phyloP scores from a whole-genome alignment of 345 rosid genomes.

The Arabidopsis thaliana region TAIR10.1 NC_003075.7:2818501-2819000 shows the following conservation, averaged over 20 bases:
- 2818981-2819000: neutral
- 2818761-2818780: conserved; percentile 43
- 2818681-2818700: conserved; percentile 9
- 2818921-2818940: conserved; percentile 56
- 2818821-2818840: conserved; percentile 57
- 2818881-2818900: conserved; percentile 46
- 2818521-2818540: neutral
- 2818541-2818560: neutral
- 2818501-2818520: neutral
- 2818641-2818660: conserved; percentile 21
- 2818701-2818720: conserved; percentile 29
- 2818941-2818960: conserved; percentile 61
- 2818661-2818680: conserved; percentile 23
- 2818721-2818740: conserved; percentile 48
- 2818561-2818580: neutral
- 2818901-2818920: conserved; percentile 54
- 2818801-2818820: conserved; percentile 53
- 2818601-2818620: conserved; percentile 1
- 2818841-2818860: conserved; percentile 49
- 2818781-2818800: conserved; percentile 33
- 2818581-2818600: neutral
- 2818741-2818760: conserved; percentile 48
- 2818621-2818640: conserved; percentile 24
- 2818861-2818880: conserved; percentile 46
- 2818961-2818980: conserved; percentile 46